Conservation (phyloP, 2,329 filamentous ascomycete species). For the Alternaria sp. region DNA sequence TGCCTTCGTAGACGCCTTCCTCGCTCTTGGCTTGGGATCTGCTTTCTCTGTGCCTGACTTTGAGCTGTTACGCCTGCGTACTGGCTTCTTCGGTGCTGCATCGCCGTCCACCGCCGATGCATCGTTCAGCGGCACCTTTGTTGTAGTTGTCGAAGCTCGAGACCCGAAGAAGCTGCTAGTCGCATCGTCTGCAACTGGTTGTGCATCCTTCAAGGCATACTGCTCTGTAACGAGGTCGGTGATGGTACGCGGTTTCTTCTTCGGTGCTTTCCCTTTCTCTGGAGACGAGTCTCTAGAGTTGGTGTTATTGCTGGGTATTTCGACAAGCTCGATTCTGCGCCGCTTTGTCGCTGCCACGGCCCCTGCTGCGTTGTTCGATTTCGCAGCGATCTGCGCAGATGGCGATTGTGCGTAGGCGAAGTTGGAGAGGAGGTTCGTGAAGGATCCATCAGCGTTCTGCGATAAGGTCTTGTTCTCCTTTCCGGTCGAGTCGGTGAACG, state of each 20-base stretch:
- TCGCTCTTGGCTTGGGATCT: slow-evolving; percentile 26
- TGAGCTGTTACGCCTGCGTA: slow-evolving; percentile 29
- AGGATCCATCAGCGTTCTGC: slow-evolving; percentile 16
- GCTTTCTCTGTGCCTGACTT: slow-evolving; percentile 24
- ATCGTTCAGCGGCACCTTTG: slow-evolving; percentile 38
- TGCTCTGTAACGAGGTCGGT: slow-evolving; percentile 48
- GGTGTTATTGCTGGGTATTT: slow-evolving; percentile 32
- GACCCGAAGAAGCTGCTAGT: slow-evolving; percentile 36
- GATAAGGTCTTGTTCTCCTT: slow-evolving; percentile 32
- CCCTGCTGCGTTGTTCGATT: slow-evolving; percentile 4
- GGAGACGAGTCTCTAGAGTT: slow-evolving; percentile 32
- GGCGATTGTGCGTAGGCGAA: slow-evolving; percentile 36
- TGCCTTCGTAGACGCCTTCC: slow-evolving; percentile 32
- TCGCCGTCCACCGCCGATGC: slow-evolving; percentile 5
- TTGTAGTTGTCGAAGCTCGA: slow-evolving; percentile 24
- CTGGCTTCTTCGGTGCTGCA: slow-evolving; percentile 21
- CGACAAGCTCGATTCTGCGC: slow-evolving; percentile 40
- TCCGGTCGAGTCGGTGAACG: slow-evolving; percentile 23
- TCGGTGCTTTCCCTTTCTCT: slow-evolving; percentile 44
- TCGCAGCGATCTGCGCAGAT: slow-evolving; percentile 8
- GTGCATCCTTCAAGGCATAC: slow-evolving; percentile 29
- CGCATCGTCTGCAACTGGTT: slow-evolving; percentile 6
- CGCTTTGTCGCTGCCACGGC: slow-evolving; percentile 29
- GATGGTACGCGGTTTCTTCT: slow-evolving; percentile 49
- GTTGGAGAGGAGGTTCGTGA: slow-evolving; percentile 36